Evolutionary conservation across 2,329 filamentous ascomycete genomes (phyloP).

Genomic region (Oidium heveae): DNA sequence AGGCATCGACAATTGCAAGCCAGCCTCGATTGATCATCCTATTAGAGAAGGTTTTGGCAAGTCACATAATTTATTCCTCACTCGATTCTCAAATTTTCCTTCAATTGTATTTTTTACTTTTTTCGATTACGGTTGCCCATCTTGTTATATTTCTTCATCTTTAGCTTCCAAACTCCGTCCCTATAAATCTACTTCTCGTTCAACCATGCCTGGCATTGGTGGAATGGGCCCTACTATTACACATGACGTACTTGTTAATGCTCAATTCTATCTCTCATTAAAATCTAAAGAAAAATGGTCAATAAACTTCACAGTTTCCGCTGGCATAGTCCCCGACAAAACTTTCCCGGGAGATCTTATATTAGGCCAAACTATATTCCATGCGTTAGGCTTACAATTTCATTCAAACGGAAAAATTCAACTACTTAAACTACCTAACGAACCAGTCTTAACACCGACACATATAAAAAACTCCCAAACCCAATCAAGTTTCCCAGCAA

Average conservation of each 20-base stretch:
- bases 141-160: slow-evolving; percentile 1
- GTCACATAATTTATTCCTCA: neutral
- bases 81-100: neutral
- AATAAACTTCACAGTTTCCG: neutral
- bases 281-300: neutral
- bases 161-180: too few relatives aligned
- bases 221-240: neutral
- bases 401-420: neutral
- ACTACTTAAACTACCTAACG: neutral
- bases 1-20: neutral
- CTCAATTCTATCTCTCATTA: neutral
- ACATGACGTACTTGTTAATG: neutral
- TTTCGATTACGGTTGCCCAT: neutral
- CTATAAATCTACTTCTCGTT: neutral
- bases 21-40: neutral
- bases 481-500: too few relatives aligned
- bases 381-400: neutral
- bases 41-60: neutral
- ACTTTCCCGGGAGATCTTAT: neutral
- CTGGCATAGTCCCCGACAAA: neutral
- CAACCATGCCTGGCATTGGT: neutral
- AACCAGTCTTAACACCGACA: neutral
- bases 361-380: neutral
- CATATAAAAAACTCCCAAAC: too few relatives aligned
- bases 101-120: neutral